A percentile compares a stretch with the other conserved stretches of the same genome.
Evolutionary conservation across 805 yeast genomes (phyloP).

Genomic region (Candida dajiaensis): DNA sequence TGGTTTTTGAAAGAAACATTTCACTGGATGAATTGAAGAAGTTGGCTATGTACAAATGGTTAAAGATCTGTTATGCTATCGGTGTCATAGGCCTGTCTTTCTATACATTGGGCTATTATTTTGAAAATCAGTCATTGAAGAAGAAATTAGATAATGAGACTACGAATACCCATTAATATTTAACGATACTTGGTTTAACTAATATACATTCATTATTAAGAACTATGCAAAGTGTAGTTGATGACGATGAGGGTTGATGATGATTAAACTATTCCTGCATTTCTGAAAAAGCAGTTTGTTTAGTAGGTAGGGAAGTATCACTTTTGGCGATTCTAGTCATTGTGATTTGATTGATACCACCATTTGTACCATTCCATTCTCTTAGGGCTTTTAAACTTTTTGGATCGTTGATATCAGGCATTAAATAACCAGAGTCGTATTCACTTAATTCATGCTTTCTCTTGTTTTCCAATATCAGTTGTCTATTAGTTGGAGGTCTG

Average conservation of each 20-base stretch:
- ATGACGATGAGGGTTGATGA: constrained; percentile 2
- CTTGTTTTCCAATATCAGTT: constrained; percentile 57
- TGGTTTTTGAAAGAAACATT: constrained; percentile 35
- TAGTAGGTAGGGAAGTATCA: constrained; percentile 9
- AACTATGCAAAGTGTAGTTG: not conserved
- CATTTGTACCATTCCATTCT: constrained; percentile 78
- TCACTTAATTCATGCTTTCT: constrained; percentile 55
- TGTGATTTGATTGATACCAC: constrained; percentile 64
- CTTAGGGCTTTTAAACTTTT: constrained; percentile 54
- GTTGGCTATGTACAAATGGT: constrained; percentile 3
- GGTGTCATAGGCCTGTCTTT: not conserved
- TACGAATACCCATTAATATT: not conserved
- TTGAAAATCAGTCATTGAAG: constrained; percentile 1
- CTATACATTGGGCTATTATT: not conserved
- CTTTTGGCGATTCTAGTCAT: constrained; percentile 21
- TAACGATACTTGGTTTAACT: not conserved
- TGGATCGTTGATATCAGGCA: constrained; percentile 66
- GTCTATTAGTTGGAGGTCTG: constrained; percentile 73
- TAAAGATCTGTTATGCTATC: not conserved
- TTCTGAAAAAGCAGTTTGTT: constrained; percentile 4
- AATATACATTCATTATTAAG: not conserved
- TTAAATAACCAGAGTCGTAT: constrained; percentile 59
- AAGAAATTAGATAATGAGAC: not conserved
- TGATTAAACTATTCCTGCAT: constrained; percentile 7
- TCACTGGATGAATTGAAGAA: constrained; percentile 8